Evolutionary conservation across 805 yeast genomes (phyloP).

Genomic region (Saccharomycopsis capsularis): DNA sequence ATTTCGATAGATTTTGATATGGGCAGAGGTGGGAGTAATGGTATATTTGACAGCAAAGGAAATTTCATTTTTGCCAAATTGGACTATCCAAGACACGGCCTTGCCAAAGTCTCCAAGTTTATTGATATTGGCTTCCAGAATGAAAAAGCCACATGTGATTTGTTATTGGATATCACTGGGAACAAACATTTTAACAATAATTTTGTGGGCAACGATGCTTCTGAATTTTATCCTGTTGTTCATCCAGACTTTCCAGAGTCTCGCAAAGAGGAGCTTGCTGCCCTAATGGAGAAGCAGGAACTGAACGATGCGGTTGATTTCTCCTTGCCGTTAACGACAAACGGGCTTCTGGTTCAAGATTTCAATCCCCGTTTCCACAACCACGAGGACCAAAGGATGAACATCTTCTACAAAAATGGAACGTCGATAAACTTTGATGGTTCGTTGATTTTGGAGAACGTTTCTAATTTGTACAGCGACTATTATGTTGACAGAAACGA

Average conservation of each 20-base stretch:
- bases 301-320: background rate
- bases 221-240: too few species aligned
- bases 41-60: too few species aligned
- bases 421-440: background rate
- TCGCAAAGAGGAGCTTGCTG: background rate
- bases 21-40: background rate
- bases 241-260: background rate
- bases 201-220: background rate
- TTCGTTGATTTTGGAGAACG: background rate
- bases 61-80: background rate
- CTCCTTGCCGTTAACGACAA: background rate
- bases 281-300: background rate
- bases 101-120: background rate
- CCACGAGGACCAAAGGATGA: slow-evolving; percentile 1
- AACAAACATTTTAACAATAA: background rate
- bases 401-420: slow-evolving; percentile 1
- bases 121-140: background rate
- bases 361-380: slow-evolving; percentile 1
- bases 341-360: background rate
- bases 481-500: slow-evolving; percentile 2
- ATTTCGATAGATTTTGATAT: background rate
- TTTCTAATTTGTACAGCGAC: slow-evolving; percentile 1
- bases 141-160: background rate
- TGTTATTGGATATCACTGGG: background rate
- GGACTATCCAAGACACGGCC: background rate